Evolutionary conservation across 108 stramenopile genomes (phyloP).

Genomic region (Skeletonema potamos): DNA sequence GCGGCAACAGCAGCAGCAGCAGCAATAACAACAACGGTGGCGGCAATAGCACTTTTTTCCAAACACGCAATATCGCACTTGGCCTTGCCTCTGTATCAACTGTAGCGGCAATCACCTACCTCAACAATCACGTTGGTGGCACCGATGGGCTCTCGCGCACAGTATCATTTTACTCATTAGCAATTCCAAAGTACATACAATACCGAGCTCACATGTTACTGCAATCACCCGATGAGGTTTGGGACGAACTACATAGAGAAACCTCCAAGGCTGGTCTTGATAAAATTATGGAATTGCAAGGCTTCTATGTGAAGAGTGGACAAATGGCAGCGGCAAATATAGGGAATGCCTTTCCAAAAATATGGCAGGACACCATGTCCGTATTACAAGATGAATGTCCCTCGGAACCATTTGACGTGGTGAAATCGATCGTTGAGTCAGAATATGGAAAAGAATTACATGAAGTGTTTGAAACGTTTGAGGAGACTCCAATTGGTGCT

Average conservation of each 20-base stretch:
- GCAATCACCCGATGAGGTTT: constrained; percentile 59
- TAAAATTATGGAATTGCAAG: constrained; percentile 75
- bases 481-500: constrained; percentile 78
- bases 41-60: too few relatives aligned
- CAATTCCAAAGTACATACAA: constrained; percentile 65
- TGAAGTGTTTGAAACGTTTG: constrained; percentile 66
- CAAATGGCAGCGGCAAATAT: constrained; percentile 87
- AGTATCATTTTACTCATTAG: constrained; percentile 55
- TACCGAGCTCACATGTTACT: constrained; percentile 62
- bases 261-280: constrained; percentile 58
- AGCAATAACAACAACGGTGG: too few relatives aligned
- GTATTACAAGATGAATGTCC: constrained; percentile 86
- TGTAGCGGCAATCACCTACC: constrained; percentile 40
- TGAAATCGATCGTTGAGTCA: constrained; percentile 59
- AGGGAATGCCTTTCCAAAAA: constrained; percentile 78
- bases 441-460: constrained; percentile 55
- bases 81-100: constrained; percentile 21
- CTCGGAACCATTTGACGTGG: constrained; percentile 54
- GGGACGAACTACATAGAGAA: constrained; percentile 68
- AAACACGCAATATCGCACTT: neutral
- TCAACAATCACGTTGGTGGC: constrained; percentile 68
- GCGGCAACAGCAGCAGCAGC: too few relatives aligned
- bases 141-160: constrained; percentile 56
- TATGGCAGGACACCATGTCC: constrained; percentile 85
- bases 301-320: constrained; percentile 85